These are phyloP conservation scores for Mimosa pudica DNA, from an alignment of 306 rosid genomes.

Conservation along the genomic window DNA sequence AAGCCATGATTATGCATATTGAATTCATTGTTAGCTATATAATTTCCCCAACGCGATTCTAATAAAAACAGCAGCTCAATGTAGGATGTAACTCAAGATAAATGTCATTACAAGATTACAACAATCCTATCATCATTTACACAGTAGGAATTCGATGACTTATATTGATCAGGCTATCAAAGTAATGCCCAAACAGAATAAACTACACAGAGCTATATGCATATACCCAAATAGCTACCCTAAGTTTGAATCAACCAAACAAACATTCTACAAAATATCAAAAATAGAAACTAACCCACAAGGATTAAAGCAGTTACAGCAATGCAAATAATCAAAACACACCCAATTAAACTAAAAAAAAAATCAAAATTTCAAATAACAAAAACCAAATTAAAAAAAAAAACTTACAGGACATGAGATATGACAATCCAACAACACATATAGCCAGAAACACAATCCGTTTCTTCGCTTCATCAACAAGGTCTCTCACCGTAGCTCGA, in stretches of 20 bases:
- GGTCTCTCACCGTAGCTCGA: constrained; percentile 78
- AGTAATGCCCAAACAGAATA: neutral
- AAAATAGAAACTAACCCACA: neutral
- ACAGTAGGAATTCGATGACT: constrained; percentile 13
- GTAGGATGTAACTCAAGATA: constrained; percentile 2
- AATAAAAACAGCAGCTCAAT: constrained; percentile 6
- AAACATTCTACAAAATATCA: neutral
- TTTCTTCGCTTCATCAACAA: constrained; percentile 93
- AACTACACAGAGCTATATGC: constrained; percentile 12
- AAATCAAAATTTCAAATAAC: neutral
- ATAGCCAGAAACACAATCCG: constrained; percentile 75
- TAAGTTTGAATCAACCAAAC: constrained; percentile 18
- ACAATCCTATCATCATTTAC: constrained; percentile 18
- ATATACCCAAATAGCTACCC: neutral
- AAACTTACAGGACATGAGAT: constrained; percentile 89
- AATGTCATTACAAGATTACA: constrained; percentile 18
- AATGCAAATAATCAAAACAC: neutral
- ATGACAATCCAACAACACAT: constrained; percentile 87
- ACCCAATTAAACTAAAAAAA: neutral
- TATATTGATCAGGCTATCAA: neutral
- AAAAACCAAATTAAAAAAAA: neutral
- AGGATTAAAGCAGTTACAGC: neutral
- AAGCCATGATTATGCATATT: neutral
- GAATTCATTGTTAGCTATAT: constrained; percentile 12
- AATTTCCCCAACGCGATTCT: neutral